phyloP scores from a whole-genome alignment of 2,329 filamentous ascomycete species.

The Fusarium duplospermum region DNA sequence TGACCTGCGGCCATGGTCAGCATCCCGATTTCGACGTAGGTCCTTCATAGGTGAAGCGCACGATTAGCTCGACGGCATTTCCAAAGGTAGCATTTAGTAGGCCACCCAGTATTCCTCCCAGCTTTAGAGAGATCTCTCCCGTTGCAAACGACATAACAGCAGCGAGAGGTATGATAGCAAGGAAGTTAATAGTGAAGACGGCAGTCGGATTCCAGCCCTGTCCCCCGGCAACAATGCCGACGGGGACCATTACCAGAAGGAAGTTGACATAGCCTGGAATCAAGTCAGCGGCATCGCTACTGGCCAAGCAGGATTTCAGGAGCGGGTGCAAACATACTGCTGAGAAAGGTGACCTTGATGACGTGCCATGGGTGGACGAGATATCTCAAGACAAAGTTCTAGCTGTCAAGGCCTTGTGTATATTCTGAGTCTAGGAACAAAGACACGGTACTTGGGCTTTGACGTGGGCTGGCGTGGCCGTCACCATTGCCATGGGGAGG shows the following conservation, averaged over 20 bases:
- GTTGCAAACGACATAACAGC: too few species aligned
- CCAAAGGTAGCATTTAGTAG: too few species aligned
- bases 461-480: slow-evolving; percentile 36
- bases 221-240: neutral
- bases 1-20: too few species aligned
- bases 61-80: too few species aligned
- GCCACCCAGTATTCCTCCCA: too few species aligned
- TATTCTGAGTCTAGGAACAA: slow-evolving; percentile 63
- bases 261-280: slow-evolving; percentile 64
- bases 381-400: slow-evolving; percentile 58
- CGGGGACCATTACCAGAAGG: neutral
- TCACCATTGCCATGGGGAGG: slow-evolving; percentile 26
- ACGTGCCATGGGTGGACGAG: slow-evolving; percentile 65
- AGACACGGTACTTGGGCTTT: slow-evolving; percentile 33
- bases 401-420: slow-evolving; percentile 64
- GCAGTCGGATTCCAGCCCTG: neutral
- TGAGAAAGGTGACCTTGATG: slow-evolving; percentile 67
- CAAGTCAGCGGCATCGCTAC: slow-evolving; percentile 8
- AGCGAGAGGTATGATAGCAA: slow-evolving; percentile 55
- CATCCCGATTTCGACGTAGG: too few species aligned
- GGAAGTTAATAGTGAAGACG: too few species aligned
- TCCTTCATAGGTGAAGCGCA: too few species aligned
- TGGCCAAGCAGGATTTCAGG: neutral
- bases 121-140: too few species aligned
- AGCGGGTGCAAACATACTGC: slow-evolving; percentile 59